Evolutionary conservation across 1,284 basidiomycete species (phyloP), one percentile per base, ranked within the genome.

Genomic region (Cystobasidium sp.): DNA sequence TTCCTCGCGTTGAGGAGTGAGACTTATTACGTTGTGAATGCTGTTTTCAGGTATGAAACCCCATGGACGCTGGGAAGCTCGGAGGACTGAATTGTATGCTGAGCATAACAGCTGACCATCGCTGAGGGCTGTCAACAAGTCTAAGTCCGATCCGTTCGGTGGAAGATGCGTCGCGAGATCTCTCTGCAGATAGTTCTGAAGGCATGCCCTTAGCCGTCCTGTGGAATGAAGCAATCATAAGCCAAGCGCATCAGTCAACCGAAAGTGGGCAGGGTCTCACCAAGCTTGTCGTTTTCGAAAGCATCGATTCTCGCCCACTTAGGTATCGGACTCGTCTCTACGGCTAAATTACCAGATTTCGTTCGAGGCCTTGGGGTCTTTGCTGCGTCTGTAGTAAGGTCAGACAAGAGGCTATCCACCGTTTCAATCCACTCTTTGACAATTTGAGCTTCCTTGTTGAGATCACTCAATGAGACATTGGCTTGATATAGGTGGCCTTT

Each of bases 1-100:
- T 18, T 16, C 9, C 44, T 63, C 6, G n/a, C 61, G 44, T n/a
- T 63, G 37, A 3, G 3, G 64, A 14, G 31, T 67, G 10, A 67
- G 85, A 1, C 86, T 84, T 22, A 88, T 82, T 55, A 93, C 88
- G 78, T 92, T 90, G 79, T 95, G 93, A 22, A 95, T 88, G 3
- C 88, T 87, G 74, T 90, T 87, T 43, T 86, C 84, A 70, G 86
- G 90, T 70, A 95, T 90, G 81, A 90, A 94, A 0, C 93, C 93
- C 92, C 93, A 95, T 1, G 91, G 91, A 77, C 90, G 88, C 64
- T 88, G 87, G 9, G 91, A 93, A 74, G 88, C 86, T 41, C 92
- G 87, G 0, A 94, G 89, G 12, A 87, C 89, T 3, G 86, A 83
- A 81, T 94, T 95, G 83, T 93, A 94, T 0, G 90, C 89, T 1